Conservation (phyloP, 495 filamentous ascomycete genomes). For the Podospora sp. region DNA sequence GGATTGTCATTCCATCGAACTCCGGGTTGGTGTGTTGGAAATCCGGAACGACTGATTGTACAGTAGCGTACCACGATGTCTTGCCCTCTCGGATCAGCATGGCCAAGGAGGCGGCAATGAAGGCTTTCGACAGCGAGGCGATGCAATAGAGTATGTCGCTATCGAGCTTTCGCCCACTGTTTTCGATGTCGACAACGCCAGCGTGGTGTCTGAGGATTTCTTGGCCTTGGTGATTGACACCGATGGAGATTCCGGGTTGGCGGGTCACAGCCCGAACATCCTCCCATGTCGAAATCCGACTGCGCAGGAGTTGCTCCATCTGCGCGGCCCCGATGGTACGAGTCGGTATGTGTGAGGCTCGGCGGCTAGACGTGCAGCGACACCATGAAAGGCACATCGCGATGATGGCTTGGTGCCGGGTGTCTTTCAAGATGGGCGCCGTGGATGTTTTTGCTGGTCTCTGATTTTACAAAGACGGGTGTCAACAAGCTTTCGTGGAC, state of each 20-base stretch:
- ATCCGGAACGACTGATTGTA: neutral
- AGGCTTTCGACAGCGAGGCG: conserved; percentile 8
- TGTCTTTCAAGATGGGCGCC: too few species aligned
- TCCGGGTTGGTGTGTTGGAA: neutral
- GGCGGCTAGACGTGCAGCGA: neutral
- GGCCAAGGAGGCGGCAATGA: conserved; percentile 13
- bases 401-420: too few species aligned
- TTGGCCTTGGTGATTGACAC: conserved; percentile 11
- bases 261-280: neutral
- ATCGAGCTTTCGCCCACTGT: neutral
- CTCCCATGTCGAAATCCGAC: neutral
- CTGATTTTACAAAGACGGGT: too few species aligned
- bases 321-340: neutral
- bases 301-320: neutral
- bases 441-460: too few species aligned
- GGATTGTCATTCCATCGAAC: neutral
- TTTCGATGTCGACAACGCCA: conserved; percentile 6
- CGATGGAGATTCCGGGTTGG: conserved; percentile 15
- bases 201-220: neutral
- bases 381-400: too few species aligned
- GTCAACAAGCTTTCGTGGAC: too few species aligned
- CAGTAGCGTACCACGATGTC: neutral
- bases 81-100: conserved; percentile 3
- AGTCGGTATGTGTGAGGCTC: neutral
- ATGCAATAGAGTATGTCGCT: conserved; percentile 10